These are phyloP conservation scores for Mortierella sp. DNA, from an alignment of 371 early-diverging fungal species.

Conservation along the genomic window DNA sequence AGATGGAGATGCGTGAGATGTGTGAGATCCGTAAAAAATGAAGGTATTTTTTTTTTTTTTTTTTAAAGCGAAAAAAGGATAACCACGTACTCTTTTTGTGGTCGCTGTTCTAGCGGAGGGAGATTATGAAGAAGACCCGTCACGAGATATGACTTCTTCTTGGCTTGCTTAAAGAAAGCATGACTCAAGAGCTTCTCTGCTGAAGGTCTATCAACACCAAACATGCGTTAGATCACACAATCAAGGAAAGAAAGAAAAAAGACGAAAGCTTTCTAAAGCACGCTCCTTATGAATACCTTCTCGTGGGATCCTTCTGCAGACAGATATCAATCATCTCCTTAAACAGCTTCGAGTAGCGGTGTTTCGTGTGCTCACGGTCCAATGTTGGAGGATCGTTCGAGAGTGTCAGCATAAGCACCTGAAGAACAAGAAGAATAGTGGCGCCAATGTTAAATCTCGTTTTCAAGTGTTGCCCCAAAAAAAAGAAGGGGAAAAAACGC, in stretches of 20 bases:
- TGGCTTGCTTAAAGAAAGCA: conserved; percentile 79
- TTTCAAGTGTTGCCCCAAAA: neutral
- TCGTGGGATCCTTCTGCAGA: conserved; percentile 79
- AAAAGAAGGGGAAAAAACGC: neutral
- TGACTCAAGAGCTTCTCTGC: conserved; percentile 79
- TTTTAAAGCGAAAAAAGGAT: neutral
- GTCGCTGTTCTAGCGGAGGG: conserved; percentile 73
- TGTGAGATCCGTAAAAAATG: neutral
- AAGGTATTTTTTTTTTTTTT: neutral
- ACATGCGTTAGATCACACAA: neutral
- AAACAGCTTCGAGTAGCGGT: conserved; percentile 76
- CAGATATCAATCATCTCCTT: conserved; percentile 87
- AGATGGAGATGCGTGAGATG: no score
- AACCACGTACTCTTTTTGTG: conserved; percentile 57
- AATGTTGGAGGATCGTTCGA: conserved; percentile 88
- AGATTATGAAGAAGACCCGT: conserved; percentile 67
- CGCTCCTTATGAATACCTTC: conserved; percentile 57
- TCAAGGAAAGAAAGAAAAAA: neutral
- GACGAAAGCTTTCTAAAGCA: neutral
- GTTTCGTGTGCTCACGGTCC: conserved; percentile 71
- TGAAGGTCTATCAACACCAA: conserved; percentile 60
- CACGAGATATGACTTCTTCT: conserved; percentile 70
- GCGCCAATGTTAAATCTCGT: neutral
- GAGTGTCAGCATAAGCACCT: conserved; percentile 87
- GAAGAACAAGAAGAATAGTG: conserved; percentile 11